These are phyloP conservation scores for Dioscorea zingiberensis DNA, from an alignment of 106 monocot species.

Conservation along the genomic window DNA sequence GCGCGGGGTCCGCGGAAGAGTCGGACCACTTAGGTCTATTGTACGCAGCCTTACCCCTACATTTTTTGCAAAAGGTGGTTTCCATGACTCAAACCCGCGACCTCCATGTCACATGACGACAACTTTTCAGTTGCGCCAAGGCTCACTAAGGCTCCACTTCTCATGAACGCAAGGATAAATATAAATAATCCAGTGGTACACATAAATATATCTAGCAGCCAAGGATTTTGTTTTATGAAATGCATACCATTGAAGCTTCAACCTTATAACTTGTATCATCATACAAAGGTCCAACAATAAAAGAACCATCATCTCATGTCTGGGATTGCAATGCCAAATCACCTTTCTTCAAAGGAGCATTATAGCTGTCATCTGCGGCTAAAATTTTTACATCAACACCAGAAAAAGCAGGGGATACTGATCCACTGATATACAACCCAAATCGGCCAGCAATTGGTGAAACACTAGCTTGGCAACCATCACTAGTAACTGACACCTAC, in stretches of 20 bases:
- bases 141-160: no score
- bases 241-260: constrained; percentile 82
- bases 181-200: no score
- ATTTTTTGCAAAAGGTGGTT: no score
- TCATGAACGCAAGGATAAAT: no score
- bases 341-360: constrained; percentile 56
- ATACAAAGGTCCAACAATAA: constrained; percentile 70
- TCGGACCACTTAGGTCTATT: no score
- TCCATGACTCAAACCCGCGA: no score
- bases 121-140: no score
- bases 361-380: constrained; percentile 55
- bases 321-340: constrained; percentile 54
- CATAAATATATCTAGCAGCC: no score
- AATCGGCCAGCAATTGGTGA: constrained; percentile 48
- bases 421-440: constrained; percentile 85
- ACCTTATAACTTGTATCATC: constrained; percentile 76
- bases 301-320: constrained; percentile 66
- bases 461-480: constrained; percentile 74
- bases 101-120: no score
- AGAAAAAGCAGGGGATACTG: constrained; percentile 71
- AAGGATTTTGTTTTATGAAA: background rate
- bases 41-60: no score
- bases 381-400: constrained; percentile 75
- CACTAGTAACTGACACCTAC: constrained; percentile 53
- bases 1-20: no score